A percentile compares a stretch with the other conserved stretches of the same genome.
Conservation (phyloP, 495 filamentous ascomycete genomes). For the Penicillium maclennaniae region DNA sequence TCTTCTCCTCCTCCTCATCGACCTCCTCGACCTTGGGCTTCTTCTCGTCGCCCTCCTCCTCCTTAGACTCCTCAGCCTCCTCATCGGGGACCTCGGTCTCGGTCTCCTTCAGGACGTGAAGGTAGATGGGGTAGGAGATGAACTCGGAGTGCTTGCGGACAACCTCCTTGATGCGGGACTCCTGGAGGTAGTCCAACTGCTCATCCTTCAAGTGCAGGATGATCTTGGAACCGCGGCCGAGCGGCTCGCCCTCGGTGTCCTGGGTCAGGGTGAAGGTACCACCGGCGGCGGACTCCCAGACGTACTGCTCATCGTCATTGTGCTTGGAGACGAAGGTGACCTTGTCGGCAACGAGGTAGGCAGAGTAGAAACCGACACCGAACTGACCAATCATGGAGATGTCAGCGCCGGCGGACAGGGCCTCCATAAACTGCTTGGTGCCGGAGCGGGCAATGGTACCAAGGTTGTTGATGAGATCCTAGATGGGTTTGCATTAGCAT, state of each 20-base stretch:
- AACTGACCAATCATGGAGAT: slow-evolving; percentile 99
- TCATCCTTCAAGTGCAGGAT: slow-evolving; percentile 99
- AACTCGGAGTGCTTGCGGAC: slow-evolving; percentile 99
- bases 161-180: slow-evolving; percentile 99
- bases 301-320: slow-evolving; percentile 99
- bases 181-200: slow-evolving; percentile 96
- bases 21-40: slow-evolving; percentile 71
- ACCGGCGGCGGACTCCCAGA: slow-evolving; percentile 97
- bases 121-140: slow-evolving; percentile 99
- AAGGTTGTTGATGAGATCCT: slow-evolving; percentile 99
- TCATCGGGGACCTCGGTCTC: slow-evolving; percentile 98
- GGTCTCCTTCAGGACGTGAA: slow-evolving; percentile 97
- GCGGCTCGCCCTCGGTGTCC: slow-evolving; percentile 84
- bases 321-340: slow-evolving; percentile 96
- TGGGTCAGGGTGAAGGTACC: slow-evolving; percentile 92
- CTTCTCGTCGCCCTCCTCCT: slow-evolving; percentile 84
- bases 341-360: slow-evolving; percentile 96
- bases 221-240: slow-evolving; percentile 96
- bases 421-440: slow-evolving; percentile 99
- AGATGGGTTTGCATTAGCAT: slow-evolving; percentile 8
- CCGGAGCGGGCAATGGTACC: slow-evolving; percentile 98
- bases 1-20: slow-evolving; percentile 82
- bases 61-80: slow-evolving; percentile 74
- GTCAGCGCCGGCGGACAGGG: slow-evolving; percentile 94
- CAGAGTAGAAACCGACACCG: slow-evolving; percentile 99